phyloP scores from a whole-genome alignment of 2,329 filamentous ascomycete species.

The Waltergamsia citrina region DNA sequence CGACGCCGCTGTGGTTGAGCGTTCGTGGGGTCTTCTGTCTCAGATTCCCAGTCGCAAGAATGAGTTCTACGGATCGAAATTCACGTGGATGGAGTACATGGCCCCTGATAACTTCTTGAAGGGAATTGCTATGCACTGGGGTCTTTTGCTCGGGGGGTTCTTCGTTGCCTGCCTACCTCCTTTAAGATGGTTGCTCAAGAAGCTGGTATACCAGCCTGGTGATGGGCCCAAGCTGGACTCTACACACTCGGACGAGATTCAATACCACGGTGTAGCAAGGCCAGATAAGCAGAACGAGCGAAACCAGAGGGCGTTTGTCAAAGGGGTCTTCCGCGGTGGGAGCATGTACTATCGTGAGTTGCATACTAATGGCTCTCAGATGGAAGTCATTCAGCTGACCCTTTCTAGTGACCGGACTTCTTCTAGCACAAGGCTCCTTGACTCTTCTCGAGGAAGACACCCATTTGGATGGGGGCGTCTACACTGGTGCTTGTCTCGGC shows the following conservation, averaged over 20 bases:
- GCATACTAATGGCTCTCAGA: not conserved
- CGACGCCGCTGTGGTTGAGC: constrained; percentile 46
- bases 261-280: constrained; percentile 55
- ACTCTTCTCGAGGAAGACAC: constrained; percentile 49
- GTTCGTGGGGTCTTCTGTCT: constrained; percentile 53
- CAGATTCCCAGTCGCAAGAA: constrained; percentile 30
- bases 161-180: constrained; percentile 35
- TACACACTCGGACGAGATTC: constrained; percentile 47
- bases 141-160: constrained; percentile 29
- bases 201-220: constrained; percentile 41
- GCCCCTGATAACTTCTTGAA: constrained; percentile 37
- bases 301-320: constrained; percentile 39
- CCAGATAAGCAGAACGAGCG: constrained; percentile 37
- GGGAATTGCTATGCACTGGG: constrained; percentile 40
- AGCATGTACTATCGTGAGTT: constrained; percentile 56
- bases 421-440: constrained; percentile 54
- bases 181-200: constrained; percentile 32
- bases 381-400: not conserved
- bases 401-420: constrained; percentile 51
- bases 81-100: constrained; percentile 47
- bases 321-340: constrained; percentile 46
- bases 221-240: constrained; percentile 43
- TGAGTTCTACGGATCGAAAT: constrained; percentile 51
- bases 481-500: constrained; percentile 64
- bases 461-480: constrained; percentile 53